Base-by-base conservation (phyloP, 2,329 filamentous ascomycete species). In the Aspergillus pseudoviridinutans region DNA sequence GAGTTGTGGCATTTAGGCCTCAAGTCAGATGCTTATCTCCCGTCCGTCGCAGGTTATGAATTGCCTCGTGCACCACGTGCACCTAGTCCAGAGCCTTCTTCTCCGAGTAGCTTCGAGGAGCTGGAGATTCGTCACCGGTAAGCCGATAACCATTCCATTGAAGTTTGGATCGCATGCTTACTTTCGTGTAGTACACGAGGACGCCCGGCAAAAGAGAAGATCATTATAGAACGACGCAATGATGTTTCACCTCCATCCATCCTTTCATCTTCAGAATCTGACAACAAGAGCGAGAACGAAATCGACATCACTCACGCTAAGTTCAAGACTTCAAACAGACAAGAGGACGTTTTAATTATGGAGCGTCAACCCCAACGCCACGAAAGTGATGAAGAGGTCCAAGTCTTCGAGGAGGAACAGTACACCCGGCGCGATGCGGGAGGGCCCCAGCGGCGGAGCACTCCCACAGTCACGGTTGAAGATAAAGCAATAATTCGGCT, bases 401-500 rank as follows among this genome's bases (percentile, higher is more conserved):
- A 83, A 38, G 74, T 83, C 54, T 76, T 80, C 9, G 72, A 75
- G 49, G 84, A 86, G 68, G 83, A 84, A 12, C 84, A 82, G 64
- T 87, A 87, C 72, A 82, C 86, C 49, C 84, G 88, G 46, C 89
- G 90, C 69, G 84, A 83, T 35, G 80, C 85, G 46, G 87, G 89
- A 14, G 84, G 89, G 29, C 84, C 22, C 84, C 84, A 60, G 83
- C 87, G 67, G 89, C 88, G 82, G 71, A 84, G 89, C 65, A 89
- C 50, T 3, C 35, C 49, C 28, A 53, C 59, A 32, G 50, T 90
- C 53, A 86, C 85, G 20, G 91, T 88, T 38, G 86, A 84, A 62
- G 88, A 85, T 67, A 95, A 91, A 90, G 82, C 85, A 54, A 89
- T 95, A 61, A 83, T 96, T 41, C 91, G 95, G 73, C 87, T 95